Base-by-base conservation (phyloP, 2,329 filamentous ascomycete species). In the Lithohypha guttulata region DNA sequence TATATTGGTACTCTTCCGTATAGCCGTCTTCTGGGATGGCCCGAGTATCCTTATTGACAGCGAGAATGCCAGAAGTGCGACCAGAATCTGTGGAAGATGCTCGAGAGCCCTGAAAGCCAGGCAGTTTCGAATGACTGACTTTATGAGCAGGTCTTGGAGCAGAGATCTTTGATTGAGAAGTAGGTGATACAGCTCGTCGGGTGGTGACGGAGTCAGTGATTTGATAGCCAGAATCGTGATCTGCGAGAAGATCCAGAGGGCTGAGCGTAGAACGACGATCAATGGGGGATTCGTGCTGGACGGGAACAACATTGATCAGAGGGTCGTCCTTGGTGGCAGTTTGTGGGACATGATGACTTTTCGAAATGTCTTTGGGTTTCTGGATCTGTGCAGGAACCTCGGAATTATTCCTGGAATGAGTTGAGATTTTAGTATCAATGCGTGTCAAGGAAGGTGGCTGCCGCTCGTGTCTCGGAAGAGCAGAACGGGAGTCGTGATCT, bases 41-140 rank as follows among this genome's bases (percentile, higher is more conserved):
- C 13, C 14, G 17, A 3, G 27, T 17, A 20, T 33, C 18, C 18
- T 23, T 41, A 15, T 31, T 25, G 10, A 14, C n/a, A 17, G 21
- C 18, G 10, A 28, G 13, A 27, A n/a, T 41, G 58, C 55, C 68
- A 56, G 46, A 57, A 23, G 54, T 58, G 41, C 26, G 25, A n/a
- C 17, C 34, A 2, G 59, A 66, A 51, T 57, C 54, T 38, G 53
- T 59, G 11, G 64, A 63, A 9, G 63, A 57, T 20, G 57, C 54
- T 34, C 60, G 59, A 9, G 64, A 61, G 21, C 58, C 50, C n/a
- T 52, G 53, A 48, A 62, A 63, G 10, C 61, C 62, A 6, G 66
- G 65, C 18, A 70, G 51, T 49, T 66, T 62, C 36, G 62, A 63
- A 42, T 66, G 59, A 30, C 57, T 62, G 22, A 65, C 54, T 46